These are phyloP conservation scores for Harringtonia aguacate DNA, from an alignment of 2,329 filamentous ascomycete species.

Conservation along the genomic window DNA sequence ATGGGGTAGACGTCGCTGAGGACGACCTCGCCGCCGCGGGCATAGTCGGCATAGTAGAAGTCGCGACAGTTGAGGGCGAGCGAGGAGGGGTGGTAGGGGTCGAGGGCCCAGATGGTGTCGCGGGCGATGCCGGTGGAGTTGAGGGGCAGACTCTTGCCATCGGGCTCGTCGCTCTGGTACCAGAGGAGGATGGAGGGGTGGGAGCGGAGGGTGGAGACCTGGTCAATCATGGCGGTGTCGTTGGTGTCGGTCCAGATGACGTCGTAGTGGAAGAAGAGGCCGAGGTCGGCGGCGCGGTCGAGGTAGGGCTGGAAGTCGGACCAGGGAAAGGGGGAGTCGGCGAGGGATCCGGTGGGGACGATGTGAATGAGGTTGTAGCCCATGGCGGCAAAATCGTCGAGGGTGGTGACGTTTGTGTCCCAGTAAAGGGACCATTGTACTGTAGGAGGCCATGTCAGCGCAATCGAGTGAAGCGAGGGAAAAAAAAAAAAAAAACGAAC, in stretches of 20 bases:
- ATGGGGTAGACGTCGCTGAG: neutral
- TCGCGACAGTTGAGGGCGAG: conserved; percentile 1
- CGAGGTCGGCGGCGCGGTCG: neutral
- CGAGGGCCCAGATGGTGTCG: neutral
- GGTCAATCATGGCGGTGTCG: neutral
- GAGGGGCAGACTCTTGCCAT: neutral
- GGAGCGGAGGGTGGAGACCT: neutral
- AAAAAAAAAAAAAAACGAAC: neutral
- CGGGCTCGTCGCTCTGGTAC: conserved; percentile 2
- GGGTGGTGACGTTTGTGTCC: neutral
- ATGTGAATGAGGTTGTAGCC: conserved; percentile 1
- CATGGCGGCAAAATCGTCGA: conserved; percentile 1
- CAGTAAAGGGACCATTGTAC: neutral
- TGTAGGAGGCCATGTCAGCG: too few relatives aligned
- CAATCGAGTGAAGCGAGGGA: neutral
- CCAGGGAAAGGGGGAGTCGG: neutral
- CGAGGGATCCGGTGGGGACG: neutral
- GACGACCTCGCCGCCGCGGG: neutral
- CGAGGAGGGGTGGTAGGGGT: conserved; percentile 1
- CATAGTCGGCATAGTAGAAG: conserved; percentile 1
- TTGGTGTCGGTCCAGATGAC: neutral
- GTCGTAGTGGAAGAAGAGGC: neutral
- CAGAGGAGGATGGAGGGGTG: neutral
- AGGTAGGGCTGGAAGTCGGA: neutral
- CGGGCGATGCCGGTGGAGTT: neutral